Base-by-base conservation (phyloP, 495 filamentous ascomycete species). In the Oidiodendron maius region DNA sequence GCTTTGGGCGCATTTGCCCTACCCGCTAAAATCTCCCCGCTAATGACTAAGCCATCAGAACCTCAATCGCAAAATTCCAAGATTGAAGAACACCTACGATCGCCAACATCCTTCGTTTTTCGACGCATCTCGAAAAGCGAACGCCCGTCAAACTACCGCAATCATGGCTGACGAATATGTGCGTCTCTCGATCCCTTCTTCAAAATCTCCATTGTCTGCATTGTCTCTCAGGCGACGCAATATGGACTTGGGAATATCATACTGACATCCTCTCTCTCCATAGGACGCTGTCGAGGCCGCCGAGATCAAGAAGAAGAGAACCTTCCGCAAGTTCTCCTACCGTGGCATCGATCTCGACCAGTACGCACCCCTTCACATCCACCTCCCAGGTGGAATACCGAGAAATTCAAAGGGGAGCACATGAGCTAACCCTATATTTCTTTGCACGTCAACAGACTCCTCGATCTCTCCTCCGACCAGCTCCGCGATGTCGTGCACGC, bases 281-380 rank as follows among this genome's bases (percentile, higher is more conserved):
- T 60, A 91, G 86, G 89, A 95, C 75, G 80, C 89, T 74, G 89
- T 91, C 78, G 87, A 90, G 81, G 89, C 89, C 75, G 89, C 89
- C 66, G 91, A 96, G 83, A 79, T 96, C 75, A 96, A 98, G 89
- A 95, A 89, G 82, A 93, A 82, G 77, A 95, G 91, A 89, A 77
- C 89, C 65, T 97, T 97, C 87, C 87, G 91, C 77, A 97, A 97
- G 83, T 98, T 98, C 72, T 93, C 91, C 60, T 98, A 96, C 85
- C 90, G 93, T 67, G 93, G 93, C 60, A 86, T 97, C 72, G 93
- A 98, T 70, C 91, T 98, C 71, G 93, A 98, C 71, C 86, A 94
- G 91, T 96, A 87, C 61, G 86, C 73, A 54, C 46, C 53, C 52
- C 53, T 53, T 52, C 46, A 37, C 17, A 44, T 28, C 23, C 15